A percentile compares a stretch with the other conserved stretches of the same genome.
Conservation (phyloP, 1,139 yeast species). For the Debaryomyces psychrophilus region DNA sequence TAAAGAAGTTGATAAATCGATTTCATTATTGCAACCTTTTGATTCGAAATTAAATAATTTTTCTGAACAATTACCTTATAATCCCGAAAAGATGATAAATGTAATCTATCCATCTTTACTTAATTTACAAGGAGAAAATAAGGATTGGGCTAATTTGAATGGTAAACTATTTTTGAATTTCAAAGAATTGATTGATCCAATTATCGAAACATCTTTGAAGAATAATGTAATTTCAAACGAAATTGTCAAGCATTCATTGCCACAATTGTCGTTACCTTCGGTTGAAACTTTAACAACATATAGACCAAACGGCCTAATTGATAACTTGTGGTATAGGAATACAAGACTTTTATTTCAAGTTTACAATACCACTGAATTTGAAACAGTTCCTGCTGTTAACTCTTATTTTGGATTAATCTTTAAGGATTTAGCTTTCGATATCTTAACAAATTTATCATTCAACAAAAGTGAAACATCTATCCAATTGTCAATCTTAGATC, state of each 20-base stretch:
- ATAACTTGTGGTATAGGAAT: conserved; percentile 42
- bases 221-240: conserved; percentile 44
- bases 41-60: conserved; percentile 36
- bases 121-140: conserved; percentile 31
- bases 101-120: conserved; percentile 60
- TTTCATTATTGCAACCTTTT: conserved; percentile 40
- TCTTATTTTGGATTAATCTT: conserved; percentile 61
- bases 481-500: conserved; percentile 75
- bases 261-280: conserved; percentile 52
- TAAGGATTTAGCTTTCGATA: conserved; percentile 75
- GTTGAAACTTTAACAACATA: conserved; percentile 37
- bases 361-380: conserved; percentile 57
- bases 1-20: conserved; percentile 18
- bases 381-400: conserved; percentile 72
- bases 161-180: conserved; percentile 38
- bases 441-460: conserved; percentile 80
- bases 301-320: conserved; percentile 38
- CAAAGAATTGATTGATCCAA: conserved; percentile 36
- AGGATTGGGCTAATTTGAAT: conserved; percentile 30
- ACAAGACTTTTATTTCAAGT: conserved; percentile 70
- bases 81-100: conserved; percentile 52
- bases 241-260: conserved; percentile 47
- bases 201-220: conserved; percentile 38
- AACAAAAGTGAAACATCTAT: conserved; percentile 87
- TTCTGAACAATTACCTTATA: conserved; percentile 50